Conservation (phyloP, 208 protist genomes). For the Trypanosomatidae sp. region DNA sequence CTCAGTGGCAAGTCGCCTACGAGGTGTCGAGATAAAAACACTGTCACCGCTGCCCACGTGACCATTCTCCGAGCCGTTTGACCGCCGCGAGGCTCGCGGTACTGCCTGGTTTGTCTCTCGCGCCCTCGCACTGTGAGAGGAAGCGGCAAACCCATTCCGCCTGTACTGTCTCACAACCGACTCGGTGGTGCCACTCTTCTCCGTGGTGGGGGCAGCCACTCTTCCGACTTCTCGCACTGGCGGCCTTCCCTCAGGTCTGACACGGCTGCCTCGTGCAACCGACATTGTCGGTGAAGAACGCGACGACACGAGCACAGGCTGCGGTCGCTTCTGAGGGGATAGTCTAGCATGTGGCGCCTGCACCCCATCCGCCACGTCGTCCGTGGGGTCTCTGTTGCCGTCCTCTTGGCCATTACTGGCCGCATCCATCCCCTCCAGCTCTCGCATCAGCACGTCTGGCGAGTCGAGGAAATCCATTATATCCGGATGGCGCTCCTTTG, state of each 20-base stretch:
- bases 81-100: neutral
- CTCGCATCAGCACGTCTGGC: slow-evolving; percentile 14
- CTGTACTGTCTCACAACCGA: neutral
- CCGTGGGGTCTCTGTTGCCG: neutral
- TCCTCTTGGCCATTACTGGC: slow-evolving; percentile 9
- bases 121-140: neutral
- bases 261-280: neutral
- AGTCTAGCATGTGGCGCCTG: neutral
- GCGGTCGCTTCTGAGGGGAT: neutral
- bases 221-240: neutral
- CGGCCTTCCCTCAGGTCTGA: neutral
- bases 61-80: neutral
- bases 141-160: neutral
- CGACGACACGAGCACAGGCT: too few species aligned
- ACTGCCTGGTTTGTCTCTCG: neutral
- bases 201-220: neutral
- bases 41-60: neutral
- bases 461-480: slow-evolving; percentile 18
- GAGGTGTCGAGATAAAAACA: neutral
- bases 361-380: neutral
- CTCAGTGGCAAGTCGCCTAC: neutral
- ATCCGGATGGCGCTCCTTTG: slow-evolving; percentile 15
- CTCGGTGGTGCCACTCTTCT: neutral
- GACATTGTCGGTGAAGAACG: neutral
- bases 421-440: slow-evolving; percentile 8